Conservation (phyloP, 1,284 basidiomycete genomes). For the Inonotus obliquus region DNA sequence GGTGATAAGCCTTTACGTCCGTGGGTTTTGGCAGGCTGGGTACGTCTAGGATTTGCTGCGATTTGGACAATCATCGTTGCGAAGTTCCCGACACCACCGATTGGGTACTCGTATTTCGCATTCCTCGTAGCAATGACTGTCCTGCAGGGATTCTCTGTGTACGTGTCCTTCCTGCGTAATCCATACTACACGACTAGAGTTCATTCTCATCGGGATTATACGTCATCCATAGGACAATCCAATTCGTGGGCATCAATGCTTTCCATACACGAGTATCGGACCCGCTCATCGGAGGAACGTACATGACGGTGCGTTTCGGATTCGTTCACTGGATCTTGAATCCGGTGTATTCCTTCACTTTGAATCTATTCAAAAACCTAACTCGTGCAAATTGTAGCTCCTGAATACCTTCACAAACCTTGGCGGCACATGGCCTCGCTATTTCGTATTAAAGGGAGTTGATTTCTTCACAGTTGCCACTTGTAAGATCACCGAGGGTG, state of each 20-base stretch:
- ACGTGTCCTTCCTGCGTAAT: constrained; percentile 27
- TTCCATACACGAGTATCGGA: constrained; percentile 98
- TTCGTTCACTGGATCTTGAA: background rate
- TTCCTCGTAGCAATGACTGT: constrained; percentile 82
- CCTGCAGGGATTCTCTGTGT: constrained; percentile 83
- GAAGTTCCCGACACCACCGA: constrained; percentile 77
- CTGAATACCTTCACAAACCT: constrained; percentile 96
- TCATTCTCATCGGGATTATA: constrained; percentile 4
- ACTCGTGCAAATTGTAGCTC: constrained; percentile 47
- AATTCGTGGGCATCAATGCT: constrained; percentile 97
- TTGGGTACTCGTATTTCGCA: constrained; percentile 76
- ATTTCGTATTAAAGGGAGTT: constrained; percentile 88
- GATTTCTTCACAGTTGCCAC: constrained; percentile 82
- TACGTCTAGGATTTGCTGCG: constrained; percentile 70
- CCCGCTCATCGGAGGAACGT: constrained; percentile 95
- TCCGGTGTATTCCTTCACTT: background rate
- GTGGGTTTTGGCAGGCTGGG: constrained; percentile 93
- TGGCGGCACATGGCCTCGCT: constrained; percentile 97
- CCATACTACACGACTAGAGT: background rate
- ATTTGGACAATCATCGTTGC: constrained; percentile 79
- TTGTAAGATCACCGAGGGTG: constrained; percentile 63
- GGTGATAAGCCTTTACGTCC: constrained; percentile 73
- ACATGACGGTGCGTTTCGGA: constrained; percentile 85
- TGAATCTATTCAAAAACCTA: constrained; percentile 7
- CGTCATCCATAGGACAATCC: constrained; percentile 69